phyloP scores from a whole-genome alignment of 2,329 filamentous ascomycete species.

The Sporothrix sp. region DNA sequence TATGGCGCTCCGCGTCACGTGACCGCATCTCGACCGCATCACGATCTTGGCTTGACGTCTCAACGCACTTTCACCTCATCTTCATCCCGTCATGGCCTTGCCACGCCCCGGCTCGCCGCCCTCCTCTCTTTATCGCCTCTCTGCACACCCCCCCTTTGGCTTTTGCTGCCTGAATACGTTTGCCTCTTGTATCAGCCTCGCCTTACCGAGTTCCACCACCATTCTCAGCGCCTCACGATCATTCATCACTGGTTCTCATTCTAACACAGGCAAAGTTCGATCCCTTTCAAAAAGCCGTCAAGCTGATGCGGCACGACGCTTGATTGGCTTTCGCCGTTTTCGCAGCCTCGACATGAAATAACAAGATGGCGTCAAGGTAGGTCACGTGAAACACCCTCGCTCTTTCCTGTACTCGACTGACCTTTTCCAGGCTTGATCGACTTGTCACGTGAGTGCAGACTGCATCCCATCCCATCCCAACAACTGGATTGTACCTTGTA shows the following conservation, averaged over 20 bases:
- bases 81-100: background rate
- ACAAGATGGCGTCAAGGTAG: slow-evolving; percentile 49
- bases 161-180: background rate
- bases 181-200: background rate
- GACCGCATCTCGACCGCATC: too few relatives aligned
- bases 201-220: too few relatives aligned
- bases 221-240: too few relatives aligned
- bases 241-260: too few relatives aligned
- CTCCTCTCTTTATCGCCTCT: too few relatives aligned
- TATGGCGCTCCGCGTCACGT: background rate
- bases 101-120: too few relatives aligned
- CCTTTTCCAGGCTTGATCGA: slow-evolving; percentile 60
- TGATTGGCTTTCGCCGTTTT: slow-evolving; percentile 14
- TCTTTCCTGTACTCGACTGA: slow-evolving; percentile 16
- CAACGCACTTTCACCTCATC: too few relatives aligned
- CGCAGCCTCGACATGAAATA: slow-evolving; percentile 24
- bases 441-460: slow-evolving; percentile 66
- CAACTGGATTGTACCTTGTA: too few relatives aligned
- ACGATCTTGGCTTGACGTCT: too few relatives aligned
- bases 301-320: slow-evolving; percentile 3
- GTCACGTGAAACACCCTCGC: slow-evolving; percentile 14
- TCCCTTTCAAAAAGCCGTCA: background rate
- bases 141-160: too few relatives aligned
- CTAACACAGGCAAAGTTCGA: too few relatives aligned
- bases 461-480: background rate